Evolutionary conservation across 148 eudicot species (phyloP).

Genomic region (Silene conica): DNA sequence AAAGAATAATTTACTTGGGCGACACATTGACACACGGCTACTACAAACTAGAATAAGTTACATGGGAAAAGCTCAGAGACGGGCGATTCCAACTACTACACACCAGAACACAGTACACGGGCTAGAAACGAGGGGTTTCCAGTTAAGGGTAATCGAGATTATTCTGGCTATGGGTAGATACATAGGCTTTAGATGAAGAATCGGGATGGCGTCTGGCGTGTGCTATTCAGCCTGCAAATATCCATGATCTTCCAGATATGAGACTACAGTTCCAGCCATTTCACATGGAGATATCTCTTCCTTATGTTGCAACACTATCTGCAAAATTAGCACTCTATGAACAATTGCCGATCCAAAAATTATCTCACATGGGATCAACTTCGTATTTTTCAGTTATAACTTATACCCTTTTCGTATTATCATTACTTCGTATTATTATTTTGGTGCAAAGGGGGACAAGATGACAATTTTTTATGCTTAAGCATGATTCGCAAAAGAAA

Average conservation of each 20-base stretch:
- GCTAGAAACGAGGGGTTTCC: conserved; percentile 35
- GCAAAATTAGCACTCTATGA: conserved; percentile 21
- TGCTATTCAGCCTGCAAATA: conserved; percentile 49
- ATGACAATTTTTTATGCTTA: background rate
- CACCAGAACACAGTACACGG: background rate
- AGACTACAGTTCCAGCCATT: conserved; percentile 62
- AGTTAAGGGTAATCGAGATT: background rate
- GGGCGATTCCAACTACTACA: background rate
- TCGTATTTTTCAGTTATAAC: background rate
- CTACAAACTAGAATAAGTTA: conserved; percentile 2
- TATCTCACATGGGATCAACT: background rate
- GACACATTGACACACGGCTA: background rate
- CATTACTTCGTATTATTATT: background rate
- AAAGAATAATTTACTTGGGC: background rate
- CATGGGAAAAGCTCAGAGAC: background rate
- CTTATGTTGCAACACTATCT: conserved; percentile 61
- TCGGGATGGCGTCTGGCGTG: background rate
- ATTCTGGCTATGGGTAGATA: conserved; percentile 9
- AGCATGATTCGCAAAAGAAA: background rate
- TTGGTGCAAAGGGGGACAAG: background rate
- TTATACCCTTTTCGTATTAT: background rate
- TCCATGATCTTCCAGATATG: conserved; percentile 71
- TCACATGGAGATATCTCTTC: conserved; percentile 59
- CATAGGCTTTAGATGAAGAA: background rate
- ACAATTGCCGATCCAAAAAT: background rate